Evolutionary conservation across 2,329 filamentous ascomycete genomes (phyloP).

Genomic region (Cercospora sp.): DNA sequence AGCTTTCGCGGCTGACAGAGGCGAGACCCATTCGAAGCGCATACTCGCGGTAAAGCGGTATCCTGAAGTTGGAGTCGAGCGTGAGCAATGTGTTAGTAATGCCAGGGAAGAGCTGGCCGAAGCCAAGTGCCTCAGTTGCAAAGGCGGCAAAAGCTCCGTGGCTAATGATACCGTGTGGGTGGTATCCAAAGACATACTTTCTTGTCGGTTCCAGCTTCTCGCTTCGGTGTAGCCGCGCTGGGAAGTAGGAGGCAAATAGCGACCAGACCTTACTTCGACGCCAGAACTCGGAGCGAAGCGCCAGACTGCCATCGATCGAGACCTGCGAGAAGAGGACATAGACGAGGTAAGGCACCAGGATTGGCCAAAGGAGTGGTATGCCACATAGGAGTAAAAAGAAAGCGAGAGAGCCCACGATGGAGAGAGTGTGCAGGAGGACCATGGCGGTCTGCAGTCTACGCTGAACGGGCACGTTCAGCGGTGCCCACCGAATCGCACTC

Average conservation of each 20-base stretch:
- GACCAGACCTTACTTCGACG: constrained; percentile 77
- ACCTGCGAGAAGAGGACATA: constrained; percentile 80
- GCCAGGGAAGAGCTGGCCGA: constrained; percentile 83
- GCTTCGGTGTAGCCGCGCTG: constrained; percentile 82
- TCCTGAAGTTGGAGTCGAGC: constrained; percentile 91
- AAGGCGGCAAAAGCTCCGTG: constrained; percentile 95
- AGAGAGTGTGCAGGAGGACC: constrained; percentile 53
- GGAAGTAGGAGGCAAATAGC: constrained; percentile 90
- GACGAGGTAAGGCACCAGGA: constrained; percentile 74
- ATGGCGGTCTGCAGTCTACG: constrained; percentile 53
- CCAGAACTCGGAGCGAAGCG: constrained; percentile 71
- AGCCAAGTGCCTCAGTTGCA: constrained; percentile 84
- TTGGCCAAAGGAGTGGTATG: constrained; percentile 88
- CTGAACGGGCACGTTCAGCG: constrained; percentile 67
- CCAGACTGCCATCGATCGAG: constrained; percentile 72
- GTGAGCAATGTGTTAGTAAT: constrained; percentile 94
- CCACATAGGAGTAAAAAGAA: constrained; percentile 89
- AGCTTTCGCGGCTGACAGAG: constrained; percentile 88
- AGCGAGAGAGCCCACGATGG: constrained; percentile 58
- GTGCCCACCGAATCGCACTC: constrained; percentile 75
- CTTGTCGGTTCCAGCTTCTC: constrained; percentile 73
- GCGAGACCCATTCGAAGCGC: constrained; percentile 83
- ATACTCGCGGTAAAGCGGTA: constrained; percentile 93
- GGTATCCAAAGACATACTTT: constrained; percentile 97
- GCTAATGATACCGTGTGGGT: constrained; percentile 95